A percentile compares a stretch with the other conserved stretches of the same genome.
Conservation (phyloP, 1,284 basidiomycete genomes). For the Fomitopsis palustris region DNA sequence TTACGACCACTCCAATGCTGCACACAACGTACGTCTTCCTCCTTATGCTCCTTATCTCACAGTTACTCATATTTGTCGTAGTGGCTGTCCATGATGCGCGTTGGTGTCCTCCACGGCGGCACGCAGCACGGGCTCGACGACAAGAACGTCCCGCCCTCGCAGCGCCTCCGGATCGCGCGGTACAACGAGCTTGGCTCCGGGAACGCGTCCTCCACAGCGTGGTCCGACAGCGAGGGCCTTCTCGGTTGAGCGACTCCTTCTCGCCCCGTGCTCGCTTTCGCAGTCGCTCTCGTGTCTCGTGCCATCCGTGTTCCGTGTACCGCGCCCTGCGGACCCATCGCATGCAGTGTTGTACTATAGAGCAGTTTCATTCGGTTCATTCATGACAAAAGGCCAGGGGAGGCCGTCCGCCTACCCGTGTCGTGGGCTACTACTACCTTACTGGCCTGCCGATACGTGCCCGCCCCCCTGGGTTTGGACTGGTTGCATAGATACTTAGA, state of each 20-base stretch:
- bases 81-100: constrained; percentile 87
- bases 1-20: constrained; percentile 92
- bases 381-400: background rate
- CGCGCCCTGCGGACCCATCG: background rate
- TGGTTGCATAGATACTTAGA: background rate
- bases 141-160: constrained; percentile 62
- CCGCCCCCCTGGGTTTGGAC: background rate
- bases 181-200: constrained; percentile 61
- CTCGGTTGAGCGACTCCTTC: constrained; percentile 23
- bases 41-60: background rate
- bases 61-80: constrained; percentile 19
- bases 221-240: constrained; percentile 37
- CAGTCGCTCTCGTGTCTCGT: background rate
- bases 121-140: constrained; percentile 61
- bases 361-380: background rate
- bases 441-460: too few relatives aligned
- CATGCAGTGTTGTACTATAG: background rate
- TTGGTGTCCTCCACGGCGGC: constrained; percentile 83
- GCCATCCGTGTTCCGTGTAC: background rate
- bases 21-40: constrained; percentile 64
- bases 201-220: constrained; percentile 35
- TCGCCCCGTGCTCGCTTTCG: background rate
- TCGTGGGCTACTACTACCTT: background rate
- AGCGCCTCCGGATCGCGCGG: constrained; percentile 64
- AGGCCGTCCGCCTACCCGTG: background rate